Conservation (phyloP, 306 rosid genomes). For the Acacia confusa region DNA sequence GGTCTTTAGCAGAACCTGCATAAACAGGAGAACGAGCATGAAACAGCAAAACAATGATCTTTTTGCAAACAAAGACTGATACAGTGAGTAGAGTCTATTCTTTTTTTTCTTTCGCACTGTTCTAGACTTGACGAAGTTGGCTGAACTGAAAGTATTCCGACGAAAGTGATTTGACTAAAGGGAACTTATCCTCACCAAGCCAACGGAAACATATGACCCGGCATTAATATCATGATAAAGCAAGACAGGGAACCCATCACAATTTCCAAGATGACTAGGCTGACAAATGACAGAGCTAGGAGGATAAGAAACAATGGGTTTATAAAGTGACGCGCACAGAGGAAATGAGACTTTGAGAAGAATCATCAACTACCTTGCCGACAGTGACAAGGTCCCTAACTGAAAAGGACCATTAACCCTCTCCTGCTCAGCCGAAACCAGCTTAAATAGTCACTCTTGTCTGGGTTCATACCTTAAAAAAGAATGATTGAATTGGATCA, state of each 20-base stretch:
- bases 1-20: constrained; percentile 19
- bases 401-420: constrained; percentile 63
- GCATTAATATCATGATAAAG: not conserved
- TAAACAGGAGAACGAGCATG: not conserved
- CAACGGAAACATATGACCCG: not conserved
- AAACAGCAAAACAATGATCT: constrained; percentile 14
- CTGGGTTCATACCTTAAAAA: not conserved
- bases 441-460: constrained; percentile 11
- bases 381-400: constrained; percentile 58
- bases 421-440: constrained; percentile 10
- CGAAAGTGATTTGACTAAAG: constrained; percentile 15
- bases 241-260: constrained; percentile 1
- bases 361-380: constrained; percentile 49
- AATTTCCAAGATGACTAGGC: constrained; percentile 23
- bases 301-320: constrained; percentile 45
- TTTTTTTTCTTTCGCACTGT: not conserved
- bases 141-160: constrained; percentile 6
- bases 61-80: constrained; percentile 22
- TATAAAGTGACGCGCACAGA: constrained; percentile 33
- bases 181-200: constrained; percentile 14
- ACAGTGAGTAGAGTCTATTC: constrained; percentile 7
- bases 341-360: constrained; percentile 31
- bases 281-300: constrained; percentile 37
- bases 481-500: not conserved
- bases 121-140: constrained; percentile 5